These are phyloP conservation scores for Mimosa bimucronata DNA, from an alignment of 306 rosid genomes.

Conservation along the genomic window DNA sequence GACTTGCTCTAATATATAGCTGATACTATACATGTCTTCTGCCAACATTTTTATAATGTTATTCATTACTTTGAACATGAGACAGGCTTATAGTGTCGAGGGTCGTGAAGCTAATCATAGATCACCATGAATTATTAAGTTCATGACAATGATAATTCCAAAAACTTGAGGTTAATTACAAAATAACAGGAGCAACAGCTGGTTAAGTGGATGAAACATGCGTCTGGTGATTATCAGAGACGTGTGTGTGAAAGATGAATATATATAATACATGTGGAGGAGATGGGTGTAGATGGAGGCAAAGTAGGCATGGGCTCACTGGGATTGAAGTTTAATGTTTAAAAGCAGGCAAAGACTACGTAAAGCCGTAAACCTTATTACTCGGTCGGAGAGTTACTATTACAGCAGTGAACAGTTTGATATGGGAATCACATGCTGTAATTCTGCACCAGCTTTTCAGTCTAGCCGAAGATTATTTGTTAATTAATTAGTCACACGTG, in stretches of 20 bases:
- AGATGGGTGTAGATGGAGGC: background rate
- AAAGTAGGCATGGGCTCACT: slow-evolving; percentile 6
- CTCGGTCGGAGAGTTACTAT: background rate
- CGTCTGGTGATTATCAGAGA: background rate
- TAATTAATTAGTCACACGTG: slow-evolving; percentile 3
- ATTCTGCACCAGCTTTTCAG: background rate
- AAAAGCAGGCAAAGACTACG: background rate
- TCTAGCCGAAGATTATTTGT: background rate
- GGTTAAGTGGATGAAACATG: background rate
- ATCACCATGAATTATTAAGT: background rate
- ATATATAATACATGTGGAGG: background rate
- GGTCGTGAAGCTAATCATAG: background rate
- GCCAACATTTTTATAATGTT: background rate
- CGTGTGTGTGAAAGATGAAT: background rate
- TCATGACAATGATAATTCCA: background rate
- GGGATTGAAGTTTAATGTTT: background rate
- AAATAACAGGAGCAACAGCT: background rate
- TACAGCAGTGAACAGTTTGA: background rate
- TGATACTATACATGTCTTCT: background rate
- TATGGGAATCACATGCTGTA: slow-evolving; percentile 24
- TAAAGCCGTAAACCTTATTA: background rate
- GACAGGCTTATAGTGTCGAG: background rate
- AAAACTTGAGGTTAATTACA: background rate
- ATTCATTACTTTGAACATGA: background rate
- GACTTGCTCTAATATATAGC: background rate